phyloP scores from a whole-genome alignment of 805 yeast species.

The Sugiyamaella boreocaroliniensis region DNA sequence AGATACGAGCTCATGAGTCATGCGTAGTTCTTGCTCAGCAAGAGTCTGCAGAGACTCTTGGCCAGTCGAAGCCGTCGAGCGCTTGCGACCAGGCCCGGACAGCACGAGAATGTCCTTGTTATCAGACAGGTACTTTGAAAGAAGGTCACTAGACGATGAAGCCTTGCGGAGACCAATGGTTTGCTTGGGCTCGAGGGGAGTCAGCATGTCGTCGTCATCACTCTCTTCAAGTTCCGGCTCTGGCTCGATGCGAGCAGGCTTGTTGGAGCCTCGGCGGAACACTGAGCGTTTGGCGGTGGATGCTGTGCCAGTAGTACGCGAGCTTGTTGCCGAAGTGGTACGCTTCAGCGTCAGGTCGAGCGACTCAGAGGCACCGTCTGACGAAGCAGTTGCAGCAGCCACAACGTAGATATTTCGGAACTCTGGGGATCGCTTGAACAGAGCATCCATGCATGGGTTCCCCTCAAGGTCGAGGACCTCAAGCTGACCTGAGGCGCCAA shows the following conservation, averaged over 20 bases:
- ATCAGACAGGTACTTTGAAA: neutral
- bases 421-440: constrained; percentile 18
- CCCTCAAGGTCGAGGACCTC: constrained; percentile 23
- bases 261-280: neutral
- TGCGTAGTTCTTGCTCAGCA: neutral
- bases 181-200: constrained; percentile 16
- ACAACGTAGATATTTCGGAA: constrained; percentile 17
- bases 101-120: neutral
- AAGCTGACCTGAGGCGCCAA: constrained; percentile 16
- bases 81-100: neutral
- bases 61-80: neutral
- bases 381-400: constrained; percentile 4
- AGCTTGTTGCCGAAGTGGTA: neutral
- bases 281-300: neutral
- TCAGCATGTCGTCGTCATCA: constrained; percentile 19
- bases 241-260: neutral
- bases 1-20: neutral
- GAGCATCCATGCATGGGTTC: constrained; percentile 24
- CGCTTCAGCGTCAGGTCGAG: neutral
- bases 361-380: neutral
- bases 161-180: constrained; percentile 5
- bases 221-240: constrained; percentile 4
- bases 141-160: constrained; percentile 2
- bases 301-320: neutral
- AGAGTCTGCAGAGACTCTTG: neutral